These are phyloP conservation scores for Millerozyma acaciae DNA, from an alignment of 805 yeast species.

Conservation along the genomic window DNA sequence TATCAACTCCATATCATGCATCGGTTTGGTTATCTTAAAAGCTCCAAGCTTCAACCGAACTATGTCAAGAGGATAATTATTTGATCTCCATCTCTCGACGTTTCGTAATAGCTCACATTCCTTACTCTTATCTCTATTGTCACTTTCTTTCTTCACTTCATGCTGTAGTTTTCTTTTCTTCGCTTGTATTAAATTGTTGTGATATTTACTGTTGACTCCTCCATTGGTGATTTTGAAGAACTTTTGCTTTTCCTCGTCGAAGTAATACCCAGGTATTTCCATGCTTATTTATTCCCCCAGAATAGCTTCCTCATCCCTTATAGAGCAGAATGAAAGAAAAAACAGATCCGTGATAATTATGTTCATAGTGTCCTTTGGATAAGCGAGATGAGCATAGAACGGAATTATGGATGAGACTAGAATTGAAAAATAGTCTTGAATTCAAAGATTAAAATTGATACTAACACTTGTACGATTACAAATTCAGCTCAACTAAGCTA, in stretches of 20 bases:
- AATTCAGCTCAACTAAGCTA: too few relatives aligned
- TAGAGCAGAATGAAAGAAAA: too few relatives aligned
- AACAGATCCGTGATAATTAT: too few relatives aligned
- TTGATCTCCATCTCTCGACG: background rate
- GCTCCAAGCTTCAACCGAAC: background rate
- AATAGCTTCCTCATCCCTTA: too few relatives aligned
- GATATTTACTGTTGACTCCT: conserved; percentile 15
- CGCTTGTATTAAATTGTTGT: conserved; percentile 22
- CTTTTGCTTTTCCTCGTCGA: conserved; percentile 17
- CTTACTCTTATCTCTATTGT: background rate
- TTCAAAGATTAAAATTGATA: too few relatives aligned
- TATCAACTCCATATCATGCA: conserved; percentile 1
- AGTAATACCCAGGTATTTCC: conserved; percentile 25
- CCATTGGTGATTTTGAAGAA: conserved; percentile 29
- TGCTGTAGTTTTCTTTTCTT: conserved; percentile 12
- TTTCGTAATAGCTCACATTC: background rate
- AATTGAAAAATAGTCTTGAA: too few relatives aligned
- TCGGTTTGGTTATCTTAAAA: background rate
- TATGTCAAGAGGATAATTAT: background rate
- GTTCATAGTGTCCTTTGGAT: too few relatives aligned
- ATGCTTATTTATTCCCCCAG: conserved; percentile 6
- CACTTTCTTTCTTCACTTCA: background rate
- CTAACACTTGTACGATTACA: too few relatives aligned
- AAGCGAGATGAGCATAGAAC: too few relatives aligned
- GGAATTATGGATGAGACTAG: too few relatives aligned